Base-by-base conservation (phyloP, 2,329 filamentous ascomycete genomes). In the Nemania sp. region DNA sequence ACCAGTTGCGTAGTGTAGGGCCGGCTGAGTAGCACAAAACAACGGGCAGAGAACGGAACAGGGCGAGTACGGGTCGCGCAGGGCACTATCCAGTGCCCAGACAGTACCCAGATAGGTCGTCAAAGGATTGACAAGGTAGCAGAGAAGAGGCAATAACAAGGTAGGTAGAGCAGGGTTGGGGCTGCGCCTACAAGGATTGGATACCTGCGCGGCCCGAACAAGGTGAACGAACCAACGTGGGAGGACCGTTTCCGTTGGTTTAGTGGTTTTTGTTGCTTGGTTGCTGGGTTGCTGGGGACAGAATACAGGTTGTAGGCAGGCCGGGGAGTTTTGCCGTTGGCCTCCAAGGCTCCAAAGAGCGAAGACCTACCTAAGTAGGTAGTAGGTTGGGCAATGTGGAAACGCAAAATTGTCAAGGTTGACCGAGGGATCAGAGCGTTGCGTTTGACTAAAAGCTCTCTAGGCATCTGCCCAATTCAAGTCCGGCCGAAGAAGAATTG, bases 11-110 rank as follows among this genome's bases (percentile, higher is more conserved):
- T 52, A 27, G 18, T 41, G 45, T n/a, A 62, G 35, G 70, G 66
- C 70, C 68, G 65, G 70, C 62, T 71, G 67, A 75, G 74, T 76
- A 73, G 75, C 73, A 77, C 74, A 75, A 73, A 68, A 60, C 65
- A 64, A 73, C 72, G 66, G 73, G 69, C 68, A 74, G 69, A 74
- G 70, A 69, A 65, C 58, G 49, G 45, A 58, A 57, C 56, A 54
- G 64, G 52, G 59, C 51, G 54, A 64, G 47, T 51, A 51, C 55
- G 35, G 64, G 47, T 64, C 51, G 67, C 56, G 67, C 64, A 66
- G 63, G 38, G 60, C 57, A 62, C 68, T 57, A 45, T 61, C 32
- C 60, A 58, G 62, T 45, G 52, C 56, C 43, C n/a, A 45, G 64
- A 59, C 60, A 58, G 62, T 45, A 53, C 56, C 43, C n/a, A 45